These are phyloP conservation scores for Hypoxylon lienhwacheense DNA, from an alignment of 495 filamentous ascomycete genomes.

Conservation along the genomic window DNA sequence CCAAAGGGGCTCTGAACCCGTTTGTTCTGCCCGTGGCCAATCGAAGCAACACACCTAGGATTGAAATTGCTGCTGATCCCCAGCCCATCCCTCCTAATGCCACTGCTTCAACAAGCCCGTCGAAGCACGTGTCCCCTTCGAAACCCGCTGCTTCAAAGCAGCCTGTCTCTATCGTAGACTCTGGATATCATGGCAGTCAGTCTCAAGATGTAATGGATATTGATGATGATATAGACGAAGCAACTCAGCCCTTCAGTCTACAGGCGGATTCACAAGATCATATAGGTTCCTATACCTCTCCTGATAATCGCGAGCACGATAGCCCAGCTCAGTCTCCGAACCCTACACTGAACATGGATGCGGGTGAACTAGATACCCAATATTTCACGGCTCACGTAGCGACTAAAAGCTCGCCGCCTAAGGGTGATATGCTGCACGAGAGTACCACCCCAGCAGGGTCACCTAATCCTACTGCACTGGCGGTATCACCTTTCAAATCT, in stretches of 20 bases:
- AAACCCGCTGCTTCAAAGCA: constrained; percentile 20
- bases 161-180: constrained; percentile 56
- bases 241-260: constrained; percentile 30
- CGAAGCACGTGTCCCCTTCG: constrained; percentile 21
- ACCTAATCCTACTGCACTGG: constrained; percentile 20
- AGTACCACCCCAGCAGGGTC: constrained; percentile 38
- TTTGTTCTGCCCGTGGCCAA: constrained; percentile 43
- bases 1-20: constrained; percentile 49
- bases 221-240: constrained; percentile 27
- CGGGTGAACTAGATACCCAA: constrained; percentile 23
- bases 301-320: constrained; percentile 6
- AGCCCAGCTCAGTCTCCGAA: constrained; percentile 23
- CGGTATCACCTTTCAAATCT: constrained; percentile 35
- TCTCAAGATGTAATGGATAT: constrained; percentile 44
- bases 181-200: constrained; percentile 79
- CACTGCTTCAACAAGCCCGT: constrained; percentile 19
- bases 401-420: constrained; percentile 11
- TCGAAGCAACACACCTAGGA: constrained; percentile 43
- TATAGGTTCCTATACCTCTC: constrained; percentile 9
- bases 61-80: constrained; percentile 43
- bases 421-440: constrained; percentile 16
- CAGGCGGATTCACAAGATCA: constrained; percentile 16
- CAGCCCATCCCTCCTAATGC: constrained; percentile 29
- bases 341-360: constrained; percentile 17
- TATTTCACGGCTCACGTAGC: constrained; percentile 32